Conservation (phyloP, 2,329 filamentous ascomycete genomes). For the Ceratocystis variospora region DNA sequence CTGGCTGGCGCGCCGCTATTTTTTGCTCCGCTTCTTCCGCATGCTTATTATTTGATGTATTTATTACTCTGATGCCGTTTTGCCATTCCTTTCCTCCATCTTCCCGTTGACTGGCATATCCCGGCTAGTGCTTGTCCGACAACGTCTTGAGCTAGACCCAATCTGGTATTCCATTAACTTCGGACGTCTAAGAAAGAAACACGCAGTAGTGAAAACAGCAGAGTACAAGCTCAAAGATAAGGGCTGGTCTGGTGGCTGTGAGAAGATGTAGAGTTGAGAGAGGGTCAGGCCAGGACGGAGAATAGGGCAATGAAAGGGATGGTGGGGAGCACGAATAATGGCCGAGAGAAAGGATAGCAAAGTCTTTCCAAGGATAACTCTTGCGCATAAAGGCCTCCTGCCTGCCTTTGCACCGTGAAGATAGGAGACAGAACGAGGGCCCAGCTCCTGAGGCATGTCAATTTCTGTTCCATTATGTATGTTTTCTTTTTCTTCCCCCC, state of each 20-base stretch:
- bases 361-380: too few relatives aligned
- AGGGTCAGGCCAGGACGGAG: too few relatives aligned
- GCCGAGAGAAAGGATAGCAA: too few relatives aligned
- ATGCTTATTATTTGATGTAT: neutral
- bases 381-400: too few relatives aligned
- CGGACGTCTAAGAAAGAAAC: neutral
- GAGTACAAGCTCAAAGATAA: neutral
- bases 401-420: too few relatives aligned
- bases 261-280: neutral
- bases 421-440: too few relatives aligned
- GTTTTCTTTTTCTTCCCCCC: too few relatives aligned
- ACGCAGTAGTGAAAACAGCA: neutral
- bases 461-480: too few relatives aligned
- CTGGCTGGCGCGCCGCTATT: neutral
- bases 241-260: neutral
- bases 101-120: neutral
- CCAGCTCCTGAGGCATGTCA: too few relatives aligned
- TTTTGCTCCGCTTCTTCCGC: neutral
- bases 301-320: too few relatives aligned
- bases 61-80: neutral
- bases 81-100: neutral
- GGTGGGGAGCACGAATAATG: too few relatives aligned
- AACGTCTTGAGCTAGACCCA: neutral
- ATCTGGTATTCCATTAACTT: neutral
- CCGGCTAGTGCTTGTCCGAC: neutral